Evolutionary conservation across 371 early-diverging fungal genomes (phyloP), one percentile per base, ranked within the genome.

Genomic region (Mucor mucedo): DNA sequence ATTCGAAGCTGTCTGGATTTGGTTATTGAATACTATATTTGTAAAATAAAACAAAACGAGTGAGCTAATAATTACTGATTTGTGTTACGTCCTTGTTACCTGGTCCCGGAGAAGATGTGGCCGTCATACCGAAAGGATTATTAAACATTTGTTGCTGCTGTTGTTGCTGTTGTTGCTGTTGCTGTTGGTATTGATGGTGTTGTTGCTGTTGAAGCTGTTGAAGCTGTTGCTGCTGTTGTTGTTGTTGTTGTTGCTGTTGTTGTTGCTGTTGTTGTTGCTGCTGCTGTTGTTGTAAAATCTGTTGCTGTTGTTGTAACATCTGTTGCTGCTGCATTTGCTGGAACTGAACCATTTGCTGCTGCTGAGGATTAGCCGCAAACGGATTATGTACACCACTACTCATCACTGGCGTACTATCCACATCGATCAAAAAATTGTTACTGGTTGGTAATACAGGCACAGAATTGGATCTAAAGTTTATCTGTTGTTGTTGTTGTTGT

Each of bases 161-260:
- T 27, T 53, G 54, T 35, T 35, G 55, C 39, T 52, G 45, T 40
- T 57, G 56, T 47, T 58, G 64, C 14, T 44, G 65, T 29, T 55
- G 65, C 5, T 42, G 29, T 27, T 48, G 55, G 30, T 38, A 52
- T 30, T 52, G 45, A 29, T 57, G 52, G 39, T 58, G 62, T 9
- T 44, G 65, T 29, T 59, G 68, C 38, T 42, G 68, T 29, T 60
- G 55, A 38, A 57, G 60, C 55, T 62, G 64, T 3, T 50, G 48
- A 10, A 52, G 32, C n/a, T 52, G 63, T 9, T 58, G 68, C 30
- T 59, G 71, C 5, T 52, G 63, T 14, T 35, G 28, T 41, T 53
- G 62, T 50, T 47, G 52, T 27, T 55, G 62, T 41, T 41, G 60
- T 47, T 60, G 69, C 56, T 55, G 69, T 29, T 58, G 68, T 21